Evolutionary conservation across 768 basidiomycete species (phyloP), one percentile per base, ranked within the genome.

Genomic region (Amanita pseudoporphyria): DNA sequence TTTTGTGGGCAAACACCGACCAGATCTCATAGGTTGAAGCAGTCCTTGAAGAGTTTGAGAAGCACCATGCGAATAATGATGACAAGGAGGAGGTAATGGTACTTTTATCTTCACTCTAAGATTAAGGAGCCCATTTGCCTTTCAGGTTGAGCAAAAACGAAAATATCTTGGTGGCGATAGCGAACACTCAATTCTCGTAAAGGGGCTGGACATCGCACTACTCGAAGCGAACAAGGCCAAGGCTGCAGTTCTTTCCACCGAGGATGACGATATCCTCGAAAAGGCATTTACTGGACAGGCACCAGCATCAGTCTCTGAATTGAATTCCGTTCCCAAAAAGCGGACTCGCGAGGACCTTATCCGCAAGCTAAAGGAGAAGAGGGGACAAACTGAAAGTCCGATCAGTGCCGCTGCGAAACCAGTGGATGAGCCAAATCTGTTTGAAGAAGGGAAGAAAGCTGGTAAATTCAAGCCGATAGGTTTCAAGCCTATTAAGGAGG

Each of bases 121-220:
- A 19, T 42, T 36, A 16, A 38, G 28, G 16, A 52, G 13, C 30
- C 54, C 35, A 53, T 28, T 47, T 14, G 5, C 14, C 40, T 46
- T 18, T 37, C 54, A 88, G 84, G 69, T 89, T 14, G 87, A 88
- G 48, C 74, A 79, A 47, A 77, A 89, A 59, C 73, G 91, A 31
- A 73, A 71, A 50, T 88, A 87, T 61, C 77, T 92, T 5, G 90
- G 90, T 14, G 88, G 90, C 32, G 89, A 95, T 62, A 79, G 81
- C 36, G 76, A 86, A 51, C 91, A 94, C 61, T 82, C 88, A 9
- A 77, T 93, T 50, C 78, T 93, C 9, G 88, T 93, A 36, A 95
- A 92, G 60, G 90, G 90, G 22, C 80, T 97, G 40, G 94, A 97
- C 60, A 74, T 84, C 55, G 84, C 89, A 0, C 76, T 96, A 6